Evolutionary conservation across 176 grass and related monocot genomes (phyloP).

Genomic region (Eragrostis nindensis): DNA sequence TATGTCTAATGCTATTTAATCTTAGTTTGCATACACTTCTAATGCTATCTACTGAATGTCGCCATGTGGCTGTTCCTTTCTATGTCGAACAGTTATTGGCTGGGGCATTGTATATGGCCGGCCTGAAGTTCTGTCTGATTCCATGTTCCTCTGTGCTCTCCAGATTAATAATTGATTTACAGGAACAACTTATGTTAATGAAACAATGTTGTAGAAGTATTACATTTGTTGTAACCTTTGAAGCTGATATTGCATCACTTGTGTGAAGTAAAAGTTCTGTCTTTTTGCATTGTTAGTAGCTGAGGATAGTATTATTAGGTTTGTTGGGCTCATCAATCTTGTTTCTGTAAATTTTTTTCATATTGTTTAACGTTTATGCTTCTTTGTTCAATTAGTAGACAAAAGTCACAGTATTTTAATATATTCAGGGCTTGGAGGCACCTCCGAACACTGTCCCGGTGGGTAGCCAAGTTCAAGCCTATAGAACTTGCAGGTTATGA

Average conservation of each 20-base stretch:
- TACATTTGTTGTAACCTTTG: slow-evolving; percentile 20
- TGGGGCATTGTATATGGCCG: background rate
- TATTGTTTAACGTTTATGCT: background rate
- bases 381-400: background rate
- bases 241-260: background rate
- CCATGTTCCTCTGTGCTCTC: background rate
- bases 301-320: background rate
- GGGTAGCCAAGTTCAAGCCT: slow-evolving; percentile 41
- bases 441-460: slow-evolving; percentile 29
- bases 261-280: background rate
- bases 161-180: background rate
- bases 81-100: background rate
- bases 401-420: background rate
- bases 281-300: background rate
- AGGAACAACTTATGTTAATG: background rate
- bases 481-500: slow-evolving; percentile 51
- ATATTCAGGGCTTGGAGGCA: slow-evolving; percentile 32
- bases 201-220: background rate
- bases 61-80: background rate
- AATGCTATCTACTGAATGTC: background rate
- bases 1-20: background rate
- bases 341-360: background rate
- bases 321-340: background rate
- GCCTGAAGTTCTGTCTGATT: background rate
- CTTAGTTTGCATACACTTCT: background rate